Evolutionary conservation across 805 yeast species (phyloP), one percentile per base, ranked within the genome.

Genomic region (Lachancea sp.): DNA sequence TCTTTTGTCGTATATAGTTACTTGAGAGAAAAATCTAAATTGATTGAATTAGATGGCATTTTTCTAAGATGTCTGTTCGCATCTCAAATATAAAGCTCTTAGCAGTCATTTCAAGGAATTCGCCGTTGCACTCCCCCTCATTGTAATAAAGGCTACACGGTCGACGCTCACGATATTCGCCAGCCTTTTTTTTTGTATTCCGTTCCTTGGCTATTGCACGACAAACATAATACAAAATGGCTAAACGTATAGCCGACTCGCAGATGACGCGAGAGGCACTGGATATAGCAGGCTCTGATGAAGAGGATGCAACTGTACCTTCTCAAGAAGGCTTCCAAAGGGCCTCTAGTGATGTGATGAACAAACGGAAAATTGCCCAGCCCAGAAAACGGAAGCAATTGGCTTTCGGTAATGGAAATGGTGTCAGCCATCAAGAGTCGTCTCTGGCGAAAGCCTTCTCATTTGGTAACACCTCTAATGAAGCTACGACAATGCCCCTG

Each of bases 311-410:
- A 4, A 68, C 63, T 7, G 2, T 15, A n/a, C 28, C 36, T 13
- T 29, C 45, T 21, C 16, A 36, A 32, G 16, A 61, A 34, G 50
- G 54, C 5, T 46, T 56, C 26, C 44, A 51, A n/a, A 56, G 47
- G 34, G 92, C 95, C 0, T 69, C 83, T 1, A 68, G 74, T 3
- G 77, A 70, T 4, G 78, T 76, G 5, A 60, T 87, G 72, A 75
- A 87, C 20, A 71, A 65, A 41, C 70, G 96, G 53, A 82, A 78
- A 65, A 83, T 85, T 42, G 72, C 84, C 20, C 68, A 72, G 53
- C 82, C 83, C 12, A 70, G 65, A 52, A 62, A 66, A 18, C 71
- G 71, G 55, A 49, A 64, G 15, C 33, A 36, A 21, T 8, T 35
- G 45, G 56, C 56, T 5, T 31, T 35, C 11, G 39, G 39, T 8